Percentiles rank a stretch among this genome's conserved stretches.
Evolutionary conservation across 441 rosid species (phyloP).

Genomic region (Dalechampia spathulata): DNA sequence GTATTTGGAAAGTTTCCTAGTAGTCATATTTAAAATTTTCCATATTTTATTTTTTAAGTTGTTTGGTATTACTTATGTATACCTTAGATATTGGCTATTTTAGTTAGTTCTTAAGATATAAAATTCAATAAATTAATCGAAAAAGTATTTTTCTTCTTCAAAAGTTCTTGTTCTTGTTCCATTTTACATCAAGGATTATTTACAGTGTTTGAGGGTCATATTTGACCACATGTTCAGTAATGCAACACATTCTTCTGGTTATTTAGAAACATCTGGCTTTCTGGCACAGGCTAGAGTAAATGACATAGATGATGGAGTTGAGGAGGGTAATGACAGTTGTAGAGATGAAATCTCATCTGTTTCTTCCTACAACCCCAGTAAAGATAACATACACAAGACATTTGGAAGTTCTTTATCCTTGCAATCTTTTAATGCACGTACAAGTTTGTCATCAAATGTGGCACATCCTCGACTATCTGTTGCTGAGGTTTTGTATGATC

Average conservation of each 20-base stretch:
- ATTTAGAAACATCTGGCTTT: neutral
- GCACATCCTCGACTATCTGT: conserved; percentile 55
- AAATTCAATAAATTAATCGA: no score
- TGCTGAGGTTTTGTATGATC: conserved; percentile 62
- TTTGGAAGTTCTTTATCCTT: conserved; percentile 81
- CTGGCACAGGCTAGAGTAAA: conserved; percentile 61
- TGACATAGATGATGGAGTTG: conserved; percentile 60
- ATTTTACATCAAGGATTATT: no score
- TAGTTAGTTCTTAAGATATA: no score
- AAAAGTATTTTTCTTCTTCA: no score
- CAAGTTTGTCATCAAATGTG: conserved; percentile 56
- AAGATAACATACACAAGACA: conserved; percentile 50
- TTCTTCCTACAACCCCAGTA: conserved; percentile 62
- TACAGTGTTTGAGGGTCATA: neutral
- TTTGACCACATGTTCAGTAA: neutral
- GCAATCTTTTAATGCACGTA: conserved; percentile 52
- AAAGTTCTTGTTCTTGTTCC: no score
- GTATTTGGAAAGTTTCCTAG: no score
- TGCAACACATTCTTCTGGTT: conserved; percentile 1
- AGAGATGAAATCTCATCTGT: conserved; percentile 87
- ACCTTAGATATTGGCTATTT: no score
- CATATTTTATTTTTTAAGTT: no score
- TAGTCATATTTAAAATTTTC: neutral
- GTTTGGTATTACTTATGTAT: no score
- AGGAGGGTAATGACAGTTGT: conserved; percentile 90